Percentiles rank a stretch among this genome's conserved stretches.
Evolutionary conservation across 108 stramenopile genomes (phyloP).

Genomic region (Epipyxis sp.): DNA sequence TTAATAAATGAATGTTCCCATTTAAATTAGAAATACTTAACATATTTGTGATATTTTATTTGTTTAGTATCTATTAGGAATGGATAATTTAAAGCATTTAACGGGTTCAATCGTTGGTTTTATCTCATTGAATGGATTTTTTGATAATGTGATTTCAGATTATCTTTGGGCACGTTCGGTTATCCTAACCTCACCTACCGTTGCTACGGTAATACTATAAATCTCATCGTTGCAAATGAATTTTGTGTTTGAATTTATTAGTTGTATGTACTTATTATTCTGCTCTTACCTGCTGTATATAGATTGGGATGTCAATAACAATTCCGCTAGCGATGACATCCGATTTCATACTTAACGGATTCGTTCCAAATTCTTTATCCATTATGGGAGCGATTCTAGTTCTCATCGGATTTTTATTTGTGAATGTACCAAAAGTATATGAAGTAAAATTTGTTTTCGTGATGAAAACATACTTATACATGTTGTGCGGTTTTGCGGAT

Average conservation of each 20-base stretch:
- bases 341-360: slow-evolving; percentile 61
- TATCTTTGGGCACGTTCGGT: slow-evolving; percentile 93
- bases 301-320: slow-evolving; percentile 90
- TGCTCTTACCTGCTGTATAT: too few relatives aligned
- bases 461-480: neutral
- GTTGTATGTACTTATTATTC: too few relatives aligned
- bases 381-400: slow-evolving; percentile 10
- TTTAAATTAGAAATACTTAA: neutral
- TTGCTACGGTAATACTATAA: too few relatives aligned
- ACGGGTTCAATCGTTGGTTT: slow-evolving; percentile 54
- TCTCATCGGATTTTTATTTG: slow-evolving; percentile 20
- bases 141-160: slow-evolving; percentile 82
- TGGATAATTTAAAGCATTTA: neutral
- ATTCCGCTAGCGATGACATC: slow-evolving; percentile 85
- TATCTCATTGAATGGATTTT: slow-evolving; percentile 66
- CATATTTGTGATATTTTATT: neutral
- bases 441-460: neutral
- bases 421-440: neutral
- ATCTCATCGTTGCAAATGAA: too few relatives aligned
- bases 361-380: neutral
- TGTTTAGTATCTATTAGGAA: neutral
- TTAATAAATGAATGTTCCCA: neutral
- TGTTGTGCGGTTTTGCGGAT: too few relatives aligned
- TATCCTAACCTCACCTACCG: slow-evolving; percentile 87
- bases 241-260: too few relatives aligned